These are phyloP conservation scores for Candida labiduridarum DNA, from an alignment of 1,139 yeast genomes.

Conservation along the genomic window DNA sequence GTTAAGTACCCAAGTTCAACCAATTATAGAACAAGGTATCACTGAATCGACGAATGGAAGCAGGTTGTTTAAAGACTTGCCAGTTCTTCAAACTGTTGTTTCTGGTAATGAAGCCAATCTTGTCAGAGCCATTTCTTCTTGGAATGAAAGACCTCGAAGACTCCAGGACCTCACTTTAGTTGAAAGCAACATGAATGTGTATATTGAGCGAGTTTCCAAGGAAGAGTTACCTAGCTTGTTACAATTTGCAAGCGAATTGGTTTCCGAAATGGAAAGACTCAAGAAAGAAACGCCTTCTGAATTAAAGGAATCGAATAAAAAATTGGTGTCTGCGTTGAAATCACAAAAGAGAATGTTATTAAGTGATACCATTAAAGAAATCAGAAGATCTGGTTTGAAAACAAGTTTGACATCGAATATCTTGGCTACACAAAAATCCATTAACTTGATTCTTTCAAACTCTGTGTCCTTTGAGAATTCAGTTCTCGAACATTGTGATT, in stretches of 20 bases:
- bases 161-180: constrained; percentile 54
- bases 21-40: constrained; percentile 64
- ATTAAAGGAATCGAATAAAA: constrained; percentile 74
- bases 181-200: constrained; percentile 57
- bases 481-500: constrained; percentile 52
- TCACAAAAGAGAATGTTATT: constrained; percentile 77
- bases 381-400: constrained; percentile 75
- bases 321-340: constrained; percentile 69
- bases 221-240: constrained; percentile 43
- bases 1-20: constrained; percentile 54
- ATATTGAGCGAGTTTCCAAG: constrained; percentile 37
- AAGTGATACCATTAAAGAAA: constrained; percentile 74
- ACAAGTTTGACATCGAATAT: constrained; percentile 67
- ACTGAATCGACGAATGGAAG: constrained; percentile 12
- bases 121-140: constrained; percentile 36
- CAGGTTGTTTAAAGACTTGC: constrained; percentile 14
- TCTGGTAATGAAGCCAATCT: constrained; percentile 18
- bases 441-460: constrained; percentile 62
- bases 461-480: constrained; percentile 47
- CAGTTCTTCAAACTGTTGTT: constrained; percentile 17
- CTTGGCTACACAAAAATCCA: constrained; percentile 60
- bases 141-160: constrained; percentile 59
- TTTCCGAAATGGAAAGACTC: constrained; percentile 62
- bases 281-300: constrained; percentile 76
- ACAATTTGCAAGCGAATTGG: constrained; percentile 56